These are phyloP conservation scores for Solanum ossicruentum DNA, from an alignment of 257 asterid species.

Conservation along the genomic window DNA sequence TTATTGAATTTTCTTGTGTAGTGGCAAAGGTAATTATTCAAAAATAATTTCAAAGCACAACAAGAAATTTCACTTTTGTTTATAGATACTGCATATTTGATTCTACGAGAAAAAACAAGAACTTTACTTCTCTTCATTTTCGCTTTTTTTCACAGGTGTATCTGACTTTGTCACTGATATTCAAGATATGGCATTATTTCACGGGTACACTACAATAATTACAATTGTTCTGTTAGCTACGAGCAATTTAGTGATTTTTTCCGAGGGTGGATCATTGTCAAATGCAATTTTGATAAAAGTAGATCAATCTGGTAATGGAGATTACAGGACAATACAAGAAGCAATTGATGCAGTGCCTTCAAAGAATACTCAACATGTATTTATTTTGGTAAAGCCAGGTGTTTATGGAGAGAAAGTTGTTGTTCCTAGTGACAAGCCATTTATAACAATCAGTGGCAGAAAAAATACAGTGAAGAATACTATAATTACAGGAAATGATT, in stretches of 20 bases:
- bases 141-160: background rate
- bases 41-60: background rate
- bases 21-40: background rate
- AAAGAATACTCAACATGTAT: conserved; percentile 9
- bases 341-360: conserved; percentile 27
- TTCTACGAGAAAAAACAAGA: background rate
- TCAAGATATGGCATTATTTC: background rate
- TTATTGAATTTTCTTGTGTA: background rate
- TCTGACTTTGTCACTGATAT: accelerated
- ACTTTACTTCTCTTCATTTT: background rate
- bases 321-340: conserved; percentile 19
- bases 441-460: conserved; percentile 24
- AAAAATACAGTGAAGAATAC: conserved; percentile 3
- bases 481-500: conserved; percentile 12
- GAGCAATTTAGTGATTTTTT: background rate
- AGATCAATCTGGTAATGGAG: conserved; percentile 25
- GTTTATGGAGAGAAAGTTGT: conserved; percentile 21
- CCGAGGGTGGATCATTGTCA: background rate
- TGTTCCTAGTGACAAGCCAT: conserved; percentile 34
- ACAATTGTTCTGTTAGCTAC: background rate
- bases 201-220: background rate
- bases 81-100: background rate
- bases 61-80: background rate
- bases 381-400: conserved; percentile 18
- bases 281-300: conserved; percentile 1